A percentile compares a stretch with the other conserved stretches of the same genome.
Conservation (phyloP, 1,284 basidiomycete genomes). For the Cronartium ribicola region DNA sequence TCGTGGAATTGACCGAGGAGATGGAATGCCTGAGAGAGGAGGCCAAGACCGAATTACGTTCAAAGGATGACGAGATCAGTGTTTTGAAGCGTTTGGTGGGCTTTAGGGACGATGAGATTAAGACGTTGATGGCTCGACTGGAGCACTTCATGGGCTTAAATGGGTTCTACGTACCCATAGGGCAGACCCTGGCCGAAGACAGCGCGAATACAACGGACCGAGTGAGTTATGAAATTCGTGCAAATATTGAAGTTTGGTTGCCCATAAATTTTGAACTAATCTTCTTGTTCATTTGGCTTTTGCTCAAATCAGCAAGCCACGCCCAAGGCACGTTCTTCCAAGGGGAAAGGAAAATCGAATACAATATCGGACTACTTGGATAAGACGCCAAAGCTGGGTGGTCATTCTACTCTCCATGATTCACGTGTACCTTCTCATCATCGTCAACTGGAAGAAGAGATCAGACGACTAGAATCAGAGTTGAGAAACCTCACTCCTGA, state of each 20-base stretch:
- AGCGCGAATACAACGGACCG: no score
- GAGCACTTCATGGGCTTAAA: constrained; percentile 36
- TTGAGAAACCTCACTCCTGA: constrained; percentile 10
- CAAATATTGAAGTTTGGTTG: background rate
- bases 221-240: no score
- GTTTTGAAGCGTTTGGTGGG: constrained; percentile 22
- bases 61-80: constrained; percentile 33
- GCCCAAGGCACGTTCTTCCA: constrained; percentile 11
- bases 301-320: constrained; percentile 22
- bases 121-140: constrained; percentile 23
- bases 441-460: constrained; percentile 17
- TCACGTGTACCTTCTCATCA: no score
- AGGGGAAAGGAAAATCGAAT: background rate
- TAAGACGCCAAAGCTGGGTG: background rate
- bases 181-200: no score
- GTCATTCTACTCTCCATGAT: no score
- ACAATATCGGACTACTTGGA: no score
- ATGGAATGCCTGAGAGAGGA: constrained; percentile 31
- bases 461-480: constrained; percentile 11
- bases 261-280: background rate
- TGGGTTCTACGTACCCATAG: constrained; percentile 30
- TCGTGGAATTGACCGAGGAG: constrained; percentile 38
- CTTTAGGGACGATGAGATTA: constrained; percentile 32
- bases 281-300: background rate
- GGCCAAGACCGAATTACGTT: constrained; percentile 28